Conservation (phyloP, 768 basidiomycete species). For the Leucocoprinus leucothites region DNA sequence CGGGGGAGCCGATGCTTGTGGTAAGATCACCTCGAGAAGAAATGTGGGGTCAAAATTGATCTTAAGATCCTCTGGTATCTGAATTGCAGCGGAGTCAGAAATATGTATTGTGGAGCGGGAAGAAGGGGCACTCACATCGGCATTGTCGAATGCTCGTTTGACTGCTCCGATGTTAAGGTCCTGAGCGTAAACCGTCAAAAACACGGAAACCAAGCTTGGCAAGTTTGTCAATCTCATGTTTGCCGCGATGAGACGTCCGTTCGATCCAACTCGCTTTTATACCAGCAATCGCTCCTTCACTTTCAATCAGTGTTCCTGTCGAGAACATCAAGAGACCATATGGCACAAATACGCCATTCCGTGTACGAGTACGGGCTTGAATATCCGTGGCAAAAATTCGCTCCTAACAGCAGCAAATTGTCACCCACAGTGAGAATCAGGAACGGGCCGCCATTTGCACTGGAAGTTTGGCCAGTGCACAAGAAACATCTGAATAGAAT, state of each 20-base stretch:
- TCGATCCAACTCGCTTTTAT: neutral
- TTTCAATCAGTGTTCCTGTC: neutral
- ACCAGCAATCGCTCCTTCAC: neutral
- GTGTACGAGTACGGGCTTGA: neutral
- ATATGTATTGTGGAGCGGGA: neutral
- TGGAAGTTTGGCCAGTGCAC: neutral
- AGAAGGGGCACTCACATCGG: conserved; percentile 19
- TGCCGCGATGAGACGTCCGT: neutral
- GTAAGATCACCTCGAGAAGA: conserved; percentile 23
- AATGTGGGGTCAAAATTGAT: conserved; percentile 22
- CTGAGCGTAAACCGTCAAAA: conserved; percentile 15
- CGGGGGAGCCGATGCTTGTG: conserved; percentile 15
- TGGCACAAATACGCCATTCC: neutral
- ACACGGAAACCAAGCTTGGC: neutral
- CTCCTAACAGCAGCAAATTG: neutral
- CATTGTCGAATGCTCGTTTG: conserved; percentile 22
- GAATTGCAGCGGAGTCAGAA: neutral
- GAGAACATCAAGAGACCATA: neutral
- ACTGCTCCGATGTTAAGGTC: conserved; percentile 21
- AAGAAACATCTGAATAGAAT: neutral
- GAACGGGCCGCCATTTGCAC: neutral
- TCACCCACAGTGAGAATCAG: neutral
- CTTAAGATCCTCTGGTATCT: conserved; percentile 22
- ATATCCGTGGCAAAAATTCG: neutral
- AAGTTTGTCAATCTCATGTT: conserved; percentile 2